phyloP scores from a whole-genome alignment of 1,139 yeast genomes.

The Blastobotrys malaysiensis region DNA sequence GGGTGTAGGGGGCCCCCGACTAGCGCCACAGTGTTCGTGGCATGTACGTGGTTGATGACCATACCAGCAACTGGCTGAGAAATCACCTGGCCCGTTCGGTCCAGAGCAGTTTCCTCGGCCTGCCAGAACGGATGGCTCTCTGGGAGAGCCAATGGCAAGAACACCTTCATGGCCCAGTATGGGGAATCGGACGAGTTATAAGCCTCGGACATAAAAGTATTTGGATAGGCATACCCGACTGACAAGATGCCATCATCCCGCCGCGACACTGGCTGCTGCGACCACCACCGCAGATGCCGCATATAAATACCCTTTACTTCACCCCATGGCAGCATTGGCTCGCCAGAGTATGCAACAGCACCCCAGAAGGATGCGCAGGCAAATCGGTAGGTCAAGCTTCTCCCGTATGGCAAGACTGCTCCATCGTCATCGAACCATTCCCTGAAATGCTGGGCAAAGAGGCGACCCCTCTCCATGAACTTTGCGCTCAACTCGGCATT shows the following conservation, averaged over 20 bases:
- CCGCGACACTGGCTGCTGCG: conserved; percentile 28
- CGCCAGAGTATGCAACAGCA: conserved; percentile 26
- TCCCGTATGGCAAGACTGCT: conserved; percentile 30
- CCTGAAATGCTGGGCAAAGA: conserved; percentile 25
- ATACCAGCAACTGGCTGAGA: conserved; percentile 22
- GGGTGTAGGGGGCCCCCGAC: conserved; percentile 29
- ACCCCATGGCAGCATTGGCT: conserved; percentile 26
- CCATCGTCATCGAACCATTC: conserved; percentile 31
- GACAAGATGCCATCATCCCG: conserved; percentile 27
- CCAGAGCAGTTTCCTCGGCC: conserved; percentile 17
- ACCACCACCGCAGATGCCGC: conserved; percentile 32
- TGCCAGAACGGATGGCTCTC: conserved; percentile 25
- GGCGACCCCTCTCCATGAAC: conserved; percentile 22
- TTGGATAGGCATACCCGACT: conserved; percentile 32
- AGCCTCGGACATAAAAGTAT: conserved; percentile 28
- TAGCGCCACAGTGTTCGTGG: conserved; percentile 26
- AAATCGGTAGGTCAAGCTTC: conserved; percentile 30
- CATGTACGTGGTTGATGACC: conserved; percentile 24
- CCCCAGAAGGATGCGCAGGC: conserved; percentile 32
- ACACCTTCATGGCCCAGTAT: conserved; percentile 32
- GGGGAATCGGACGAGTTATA: conserved; percentile 34
- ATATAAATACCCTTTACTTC: conserved; percentile 30
- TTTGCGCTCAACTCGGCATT: conserved; percentile 16
- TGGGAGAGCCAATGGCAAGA: conserved; percentile 23
- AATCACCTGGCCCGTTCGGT: conserved; percentile 5